Evolutionary conservation across 2,329 filamentous ascomycete species (phyloP).

Genomic region (Venturia carpophila): DNA sequence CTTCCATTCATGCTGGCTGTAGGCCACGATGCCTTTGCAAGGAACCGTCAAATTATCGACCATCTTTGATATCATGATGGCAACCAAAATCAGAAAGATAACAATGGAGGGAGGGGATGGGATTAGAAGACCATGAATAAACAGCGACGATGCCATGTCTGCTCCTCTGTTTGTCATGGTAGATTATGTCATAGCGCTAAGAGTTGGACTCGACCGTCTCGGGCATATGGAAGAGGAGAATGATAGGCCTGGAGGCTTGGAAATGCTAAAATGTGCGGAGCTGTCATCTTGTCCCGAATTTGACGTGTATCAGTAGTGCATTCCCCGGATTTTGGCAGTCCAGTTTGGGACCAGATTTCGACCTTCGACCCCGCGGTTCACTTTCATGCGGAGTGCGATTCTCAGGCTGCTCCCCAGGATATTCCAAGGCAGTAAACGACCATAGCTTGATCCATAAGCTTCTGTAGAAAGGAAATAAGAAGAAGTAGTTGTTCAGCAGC

Average conservation of each 20-base stretch:
- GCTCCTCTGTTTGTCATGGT: background rate
- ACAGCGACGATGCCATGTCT: background rate
- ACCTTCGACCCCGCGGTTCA: background rate
- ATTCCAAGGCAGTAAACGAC: too few species aligned
- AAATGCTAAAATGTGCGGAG: background rate
- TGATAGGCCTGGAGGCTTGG: background rate
- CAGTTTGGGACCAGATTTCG: background rate
- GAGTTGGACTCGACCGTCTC: background rate
- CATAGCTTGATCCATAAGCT: too few species aligned
- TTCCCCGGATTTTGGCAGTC: background rate
- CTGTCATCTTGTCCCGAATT: background rate
- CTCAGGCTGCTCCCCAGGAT: too few species aligned
- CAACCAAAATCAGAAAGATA: background rate
- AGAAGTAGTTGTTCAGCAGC: too few species aligned
- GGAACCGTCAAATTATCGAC: background rate
- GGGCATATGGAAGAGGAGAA: background rate
- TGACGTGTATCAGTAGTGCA: background rate
- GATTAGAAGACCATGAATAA: background rate
- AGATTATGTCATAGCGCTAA: background rate
- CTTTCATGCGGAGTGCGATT: too few species aligned
- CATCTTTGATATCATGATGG: background rate
- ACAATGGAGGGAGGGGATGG: too few species aligned
- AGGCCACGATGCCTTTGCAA: slow-evolving; percentile 9
- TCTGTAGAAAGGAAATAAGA: too few species aligned
- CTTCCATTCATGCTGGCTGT: slow-evolving; percentile 11